These are phyloP conservation scores for Xylariaceae sp. DNA, from an alignment of 2,329 filamentous ascomycete species.

Conservation along the genomic window DNA sequence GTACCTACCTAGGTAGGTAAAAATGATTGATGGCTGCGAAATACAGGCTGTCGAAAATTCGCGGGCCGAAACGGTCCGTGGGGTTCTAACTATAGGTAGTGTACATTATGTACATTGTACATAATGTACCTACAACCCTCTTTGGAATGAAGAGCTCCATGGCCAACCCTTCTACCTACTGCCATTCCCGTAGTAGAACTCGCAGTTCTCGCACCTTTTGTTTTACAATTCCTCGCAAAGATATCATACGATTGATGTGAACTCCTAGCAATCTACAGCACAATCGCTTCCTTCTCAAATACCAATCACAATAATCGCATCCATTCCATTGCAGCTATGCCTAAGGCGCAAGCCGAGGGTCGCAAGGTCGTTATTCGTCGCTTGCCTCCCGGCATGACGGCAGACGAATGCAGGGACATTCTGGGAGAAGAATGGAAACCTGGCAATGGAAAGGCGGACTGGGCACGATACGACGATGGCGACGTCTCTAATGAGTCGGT, in stretches of 20 bases:
- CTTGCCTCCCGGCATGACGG: slow-evolving; percentile 79
- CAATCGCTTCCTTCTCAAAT: slow-evolving; percentile 34
- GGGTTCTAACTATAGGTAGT: too few species aligned
- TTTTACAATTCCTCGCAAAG: not conserved
- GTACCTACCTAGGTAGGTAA: not conserved
- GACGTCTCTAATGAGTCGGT: slow-evolving; percentile 82
- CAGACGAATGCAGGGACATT: slow-evolving; percentile 67
- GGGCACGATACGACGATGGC: slow-evolving; percentile 61
- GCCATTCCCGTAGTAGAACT: not conserved
- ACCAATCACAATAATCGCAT: slow-evolving; percentile 34
- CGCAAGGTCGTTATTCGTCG: slow-evolving; percentile 83
- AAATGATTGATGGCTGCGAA: too few species aligned
- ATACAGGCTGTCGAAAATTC: too few species aligned
- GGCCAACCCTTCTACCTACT: not conserved
- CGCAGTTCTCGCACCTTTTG: not conserved
- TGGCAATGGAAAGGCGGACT: slow-evolving; percentile 80
- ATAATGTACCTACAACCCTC: too few species aligned
- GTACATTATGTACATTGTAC: too few species aligned
- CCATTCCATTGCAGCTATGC: slow-evolving; percentile 41
- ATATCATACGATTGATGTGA: slow-evolving; percentile 8
- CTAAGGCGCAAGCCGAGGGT: slow-evolving; percentile 53
- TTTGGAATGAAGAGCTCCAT: too few species aligned
- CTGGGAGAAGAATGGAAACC: slow-evolving; percentile 77
- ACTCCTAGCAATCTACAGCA: slow-evolving; percentile 25
- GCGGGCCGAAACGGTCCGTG: too few species aligned